A percentile compares a stretch with the other conserved stretches of the same genome.
These are phyloP conservation scores for Gossypium ekmanianum DNA, from an alignment of 345 rosid species.

Conservation along the genomic window DNA sequence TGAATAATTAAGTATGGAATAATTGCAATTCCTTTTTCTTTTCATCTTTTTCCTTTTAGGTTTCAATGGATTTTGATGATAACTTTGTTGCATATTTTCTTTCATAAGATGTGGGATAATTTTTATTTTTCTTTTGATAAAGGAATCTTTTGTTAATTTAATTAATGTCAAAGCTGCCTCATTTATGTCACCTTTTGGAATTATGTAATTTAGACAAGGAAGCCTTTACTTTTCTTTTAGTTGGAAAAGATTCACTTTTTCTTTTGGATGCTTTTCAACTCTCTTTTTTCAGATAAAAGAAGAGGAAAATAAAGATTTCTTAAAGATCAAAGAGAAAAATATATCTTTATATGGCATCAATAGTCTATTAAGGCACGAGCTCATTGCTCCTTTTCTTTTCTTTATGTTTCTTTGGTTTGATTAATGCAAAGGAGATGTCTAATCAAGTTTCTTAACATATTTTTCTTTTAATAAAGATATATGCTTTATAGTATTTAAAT, in stretches of 20 bases:
- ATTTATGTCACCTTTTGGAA: conserved; percentile 21
- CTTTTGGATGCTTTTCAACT: conserved; percentile 54
- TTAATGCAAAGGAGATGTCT: background rate
- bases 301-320: background rate
- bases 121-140: conserved; percentile 36
- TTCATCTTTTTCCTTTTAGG: conserved; percentile 22
- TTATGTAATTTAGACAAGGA: conserved; percentile 40
- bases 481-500: too few relatives aligned
- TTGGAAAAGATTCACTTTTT: conserved; percentile 42
- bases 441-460: background rate
- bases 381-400: background rate
- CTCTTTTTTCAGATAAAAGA: conserved; percentile 30
- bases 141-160: conserved; percentile 30
- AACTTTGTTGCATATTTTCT: conserved; percentile 24
- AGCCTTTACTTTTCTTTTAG: conserved; percentile 37
- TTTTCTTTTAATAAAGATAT: too few relatives aligned
- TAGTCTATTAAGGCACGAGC: background rate
- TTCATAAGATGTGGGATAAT: conserved; percentile 19
- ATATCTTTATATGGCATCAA: conserved; percentile 20
- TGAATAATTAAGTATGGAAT: background rate
- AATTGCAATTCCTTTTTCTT: conserved; percentile 25
- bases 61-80: conserved; percentile 40
- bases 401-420: background rate
- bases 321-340: conserved; percentile 20
- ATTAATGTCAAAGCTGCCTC: conserved; percentile 37